Base-by-base conservation (phyloP, 345 rosid genomes). In the Adansonia digitata region DNA sequence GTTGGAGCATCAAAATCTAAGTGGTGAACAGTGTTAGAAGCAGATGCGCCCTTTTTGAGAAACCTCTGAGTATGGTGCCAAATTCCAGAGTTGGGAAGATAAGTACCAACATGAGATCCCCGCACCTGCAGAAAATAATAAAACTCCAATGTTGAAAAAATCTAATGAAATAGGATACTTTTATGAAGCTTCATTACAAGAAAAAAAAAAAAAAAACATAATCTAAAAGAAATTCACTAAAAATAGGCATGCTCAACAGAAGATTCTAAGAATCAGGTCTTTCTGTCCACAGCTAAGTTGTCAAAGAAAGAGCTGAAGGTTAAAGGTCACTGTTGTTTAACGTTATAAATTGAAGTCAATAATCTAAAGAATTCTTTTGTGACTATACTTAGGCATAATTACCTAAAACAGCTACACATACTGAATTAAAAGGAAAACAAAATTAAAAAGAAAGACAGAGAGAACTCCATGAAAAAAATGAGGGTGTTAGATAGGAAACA, bases 1-100 rank as follows among this genome's bases (percentile, higher is more conserved):
- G 99, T 95, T 74, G 99, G 98, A 73, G 99, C 99, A 87, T 95
- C 99, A 85, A 95, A 95, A 85, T 95, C 99, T 87, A 95, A 86
- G 83, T 95, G 97, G 80, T 81, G 91, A 78, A 95, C 85, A 60
- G 88, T 89, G 79, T 90, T 91, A 64, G 81, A 29, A 65, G 76
- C 68, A 27, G 87, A 84, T 56, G 77, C 83, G 69, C 87, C 89
- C 79, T 86, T 95, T 89, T 80, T 90, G 45, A 95, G 87, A 83
- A 86, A 80, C 48, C 97, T 83, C 82, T 95, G 98, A 17, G 99
- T 95, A 71, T 92, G 96, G 82, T 87, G 88, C 99, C 99, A 93
- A 83, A 95, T 85, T 75, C 99, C 99, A 82, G 98, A 91, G 71
- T 84, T 90, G 40, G 97, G 94, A 76, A 90, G 98, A 84, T 93